phyloP scores from a whole-genome alignment of 306 rosid species.

The Elaeagnus macrophylla region DNA sequence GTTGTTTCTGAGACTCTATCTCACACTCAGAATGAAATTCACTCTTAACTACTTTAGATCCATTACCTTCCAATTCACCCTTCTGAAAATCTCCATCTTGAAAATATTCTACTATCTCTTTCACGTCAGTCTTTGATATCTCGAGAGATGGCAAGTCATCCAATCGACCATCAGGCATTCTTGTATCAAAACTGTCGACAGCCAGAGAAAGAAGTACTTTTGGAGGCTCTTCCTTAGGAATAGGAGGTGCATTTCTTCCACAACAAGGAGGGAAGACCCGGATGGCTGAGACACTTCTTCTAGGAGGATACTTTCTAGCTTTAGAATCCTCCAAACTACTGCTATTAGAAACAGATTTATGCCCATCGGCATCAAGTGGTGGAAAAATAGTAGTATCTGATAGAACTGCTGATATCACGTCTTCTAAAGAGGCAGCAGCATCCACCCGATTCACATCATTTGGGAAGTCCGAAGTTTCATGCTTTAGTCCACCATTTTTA shows the following conservation, averaged over 20 bases:
- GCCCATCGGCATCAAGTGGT: background rate
- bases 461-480: background rate
- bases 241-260: slow-evolving; percentile 46
- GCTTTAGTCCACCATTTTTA: slow-evolving; percentile 4
- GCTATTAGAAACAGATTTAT: slow-evolving; percentile 23
- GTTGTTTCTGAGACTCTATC: slow-evolving; percentile 7
- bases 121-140: slow-evolving; percentile 13
- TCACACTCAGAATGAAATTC: slow-evolving; percentile 17
- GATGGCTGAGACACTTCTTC: slow-evolving; percentile 55
- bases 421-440: slow-evolving; percentile 21
- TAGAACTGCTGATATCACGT: slow-evolving; percentile 16
- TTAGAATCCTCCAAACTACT: slow-evolving; percentile 24
- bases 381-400: slow-evolving; percentile 16
- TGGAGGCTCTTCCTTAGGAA: slow-evolving; percentile 19
- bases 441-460: slow-evolving; percentile 19
- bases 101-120: slow-evolving; percentile 27
- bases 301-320: slow-evolving; percentile 45
- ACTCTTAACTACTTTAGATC: slow-evolving; percentile 16
- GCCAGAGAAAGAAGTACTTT: slow-evolving; percentile 14
- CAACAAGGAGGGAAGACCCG: slow-evolving; percentile 67
- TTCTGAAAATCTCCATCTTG: slow-evolving; percentile 21
- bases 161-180: slow-evolving; percentile 19
- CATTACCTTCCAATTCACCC: slow-evolving; percentile 14
- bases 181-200: slow-evolving; percentile 10
- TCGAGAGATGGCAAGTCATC: background rate